Evolutionary conservation across 495 filamentous ascomycete species (phyloP).

Genomic region (Penicillium waksmanii): DNA sequence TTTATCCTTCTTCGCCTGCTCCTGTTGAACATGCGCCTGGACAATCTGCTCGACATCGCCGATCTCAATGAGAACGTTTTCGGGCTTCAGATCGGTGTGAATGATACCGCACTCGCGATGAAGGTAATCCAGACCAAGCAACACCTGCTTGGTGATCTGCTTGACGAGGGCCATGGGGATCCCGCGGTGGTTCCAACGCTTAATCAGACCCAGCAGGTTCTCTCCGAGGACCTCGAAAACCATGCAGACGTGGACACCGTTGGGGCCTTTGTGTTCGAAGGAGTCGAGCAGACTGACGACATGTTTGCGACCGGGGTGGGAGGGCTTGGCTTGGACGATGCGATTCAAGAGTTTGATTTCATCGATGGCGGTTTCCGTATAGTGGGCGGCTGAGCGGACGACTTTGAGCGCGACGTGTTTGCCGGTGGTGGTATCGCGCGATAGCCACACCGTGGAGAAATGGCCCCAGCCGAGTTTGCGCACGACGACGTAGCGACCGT

Average conservation of each 20-base stretch:
- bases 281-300: conserved; percentile 95
- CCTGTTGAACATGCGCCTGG: conserved; percentile 85
- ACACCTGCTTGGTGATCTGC: conserved; percentile 97
- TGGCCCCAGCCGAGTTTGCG: conserved; percentile 99
- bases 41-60: conserved; percentile 98
- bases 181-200: conserved; percentile 95
- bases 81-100: conserved; percentile 96
- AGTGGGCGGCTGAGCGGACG: conserved; percentile 94
- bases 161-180: conserved; percentile 96
- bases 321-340: conserved; percentile 92
- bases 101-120: conserved; percentile 99
- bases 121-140: conserved; percentile 92
- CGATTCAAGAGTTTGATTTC: conserved; percentile 98
- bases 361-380: conserved; percentile 98
- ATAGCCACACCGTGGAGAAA: conserved; percentile 98
- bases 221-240: conserved; percentile 98
- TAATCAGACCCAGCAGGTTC: conserved; percentile 94
- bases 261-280: conserved; percentile 96
- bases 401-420: conserved; percentile 98
- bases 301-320: conserved; percentile 90
- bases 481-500: conserved; percentile 94
- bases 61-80: conserved; percentile 98
- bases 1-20: conserved; percentile 72
- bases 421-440: conserved; percentile 83
- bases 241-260: conserved; percentile 98